Evolutionary conservation across 805 yeast species (phyloP), one percentile per base, ranked within the genome.

Genomic region (Komagataella kurtzmanii): DNA sequence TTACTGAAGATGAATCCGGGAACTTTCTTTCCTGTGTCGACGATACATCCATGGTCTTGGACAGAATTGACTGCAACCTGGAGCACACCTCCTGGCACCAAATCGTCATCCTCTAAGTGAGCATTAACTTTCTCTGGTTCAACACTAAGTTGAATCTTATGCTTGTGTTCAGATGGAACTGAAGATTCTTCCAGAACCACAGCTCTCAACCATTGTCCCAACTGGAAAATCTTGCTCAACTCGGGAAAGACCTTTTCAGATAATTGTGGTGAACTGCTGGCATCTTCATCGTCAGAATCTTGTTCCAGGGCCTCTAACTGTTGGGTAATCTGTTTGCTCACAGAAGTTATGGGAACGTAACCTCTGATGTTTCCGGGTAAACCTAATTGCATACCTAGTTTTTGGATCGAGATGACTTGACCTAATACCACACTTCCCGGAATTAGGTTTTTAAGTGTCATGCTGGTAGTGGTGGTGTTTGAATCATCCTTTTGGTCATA

Each of bases 161-260:
- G 85, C 63, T 77, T 79, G 10, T 58, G 52, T 17, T 66, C 67
- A 46, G 65, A 64, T 19, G 66, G 66, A 51, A 53, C 70, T 69
- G 12, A 63, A 59, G n/a, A 72, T 66, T 24, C 68, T 46, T 78
- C 79, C 7, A 78, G 75, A n/a, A 90, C 90, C 47, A 74, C 67
- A 30, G 95, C 96, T 58, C 93, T 79, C 46, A 93, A 69, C 88
- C 93, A 91, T 64, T 86, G 91, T 7, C 98, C 98, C 44, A 79
- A 58, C 43, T 65, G 64, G 67, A 90, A 88, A 50, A 77, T 63
- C 1, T 71, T 61, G 1, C 68, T 63, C 51, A 85, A 70, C 17
- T 71, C 68, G 6, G 95, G 95, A 52, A 83, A 70, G 46, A 73
- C 76, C 14, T 66, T 67, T 50, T 58, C 57, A 44, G 47, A 53